Evolutionary conservation across 2,329 filamentous ascomycete species (phyloP), one percentile per base, ranked within the genome.

Genomic region (Paradendryphiella salina): DNA sequence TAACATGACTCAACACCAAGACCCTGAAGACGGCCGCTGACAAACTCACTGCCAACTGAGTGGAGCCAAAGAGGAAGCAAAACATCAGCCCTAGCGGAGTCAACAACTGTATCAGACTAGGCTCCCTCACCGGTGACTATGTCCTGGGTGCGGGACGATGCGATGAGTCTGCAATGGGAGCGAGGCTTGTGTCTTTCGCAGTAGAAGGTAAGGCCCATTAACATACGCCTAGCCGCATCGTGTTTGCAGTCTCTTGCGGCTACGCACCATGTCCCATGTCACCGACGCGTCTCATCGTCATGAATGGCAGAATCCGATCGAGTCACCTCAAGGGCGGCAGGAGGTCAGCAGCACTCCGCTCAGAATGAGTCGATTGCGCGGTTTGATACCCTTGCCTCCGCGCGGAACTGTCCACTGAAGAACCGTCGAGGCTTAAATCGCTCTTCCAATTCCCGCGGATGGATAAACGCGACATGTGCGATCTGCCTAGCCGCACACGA

Each of bases 351-450:
- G 1, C 23, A 38, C 17, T 38, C 32, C 26, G 18, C 28, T 10
- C 26, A 28, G 10, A 26, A 35, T 40, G 31, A 47, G 44, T 50
- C 41, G 31, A 50, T 43, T 41, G 35, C 46, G 52, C 45, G 32
- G 28, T 46, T 17, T 31, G 46, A 21, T 34, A 35, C 35, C 39
- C 17, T 21, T 9, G 34, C 28, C 37, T 58, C 54, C 50, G 54
- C 52, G 50, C 52, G 50, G 48, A 52, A 32, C 48, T 34, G 57
- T 55, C 52, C 52, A 54, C 47, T 56, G 52, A 55, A 23, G 34
- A 58, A 59, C 5, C 43, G 28, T 21, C 26, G 35, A 35, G 40
- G 44, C 39, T 32, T 18, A 37, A 28, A 26, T 4, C 15, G 23
- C 31, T 33, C 17, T 11, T n/a, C 21, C 9, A 15, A 32, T 28